These are phyloP conservation scores for Orbilia brochopaga DNA, from an alignment of 2,329 filamentous ascomycete species.

Conservation along the genomic window DNA sequence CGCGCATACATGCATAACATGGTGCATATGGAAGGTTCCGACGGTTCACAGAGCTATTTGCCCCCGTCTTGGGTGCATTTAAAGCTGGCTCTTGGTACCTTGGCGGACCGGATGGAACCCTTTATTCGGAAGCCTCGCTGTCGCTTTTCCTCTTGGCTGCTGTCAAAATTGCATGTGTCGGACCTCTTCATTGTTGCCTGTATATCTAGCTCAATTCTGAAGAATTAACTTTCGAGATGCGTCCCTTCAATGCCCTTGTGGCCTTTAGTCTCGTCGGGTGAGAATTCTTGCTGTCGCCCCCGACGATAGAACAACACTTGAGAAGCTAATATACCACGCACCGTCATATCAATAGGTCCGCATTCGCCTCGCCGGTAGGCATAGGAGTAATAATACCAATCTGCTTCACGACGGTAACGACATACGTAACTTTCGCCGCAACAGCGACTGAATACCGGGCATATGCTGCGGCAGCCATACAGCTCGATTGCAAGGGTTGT, in stretches of 20 bases:
- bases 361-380: conserved; percentile 8
- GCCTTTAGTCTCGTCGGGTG: neutral
- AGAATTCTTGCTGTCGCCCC: neutral
- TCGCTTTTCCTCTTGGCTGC: neutral
- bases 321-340: neutral
- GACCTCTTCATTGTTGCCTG: neutral
- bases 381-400: neutral
- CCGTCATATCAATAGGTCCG: neutral
- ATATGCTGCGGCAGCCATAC: conserved; percentile 4
- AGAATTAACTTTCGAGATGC: neutral
- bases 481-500: conserved; percentile 7
- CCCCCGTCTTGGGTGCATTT: neutral
- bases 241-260: neutral
- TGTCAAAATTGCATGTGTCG: neutral
- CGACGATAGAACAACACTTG: neutral
- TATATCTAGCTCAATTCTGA: neutral
- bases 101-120: neutral
- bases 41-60: neutral
- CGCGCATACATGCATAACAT: neutral
- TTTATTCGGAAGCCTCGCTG: neutral
- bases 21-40: neutral
- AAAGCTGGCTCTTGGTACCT: conserved; percentile 1
- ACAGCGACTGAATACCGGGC: conserved; percentile 8
- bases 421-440: conserved; percentile 4
- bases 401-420: conserved; percentile 7